These are phyloP conservation scores for Fomitopsis pulvina DNA, from an alignment of 768 basidiomycete species.

Conservation along the genomic window DNA sequence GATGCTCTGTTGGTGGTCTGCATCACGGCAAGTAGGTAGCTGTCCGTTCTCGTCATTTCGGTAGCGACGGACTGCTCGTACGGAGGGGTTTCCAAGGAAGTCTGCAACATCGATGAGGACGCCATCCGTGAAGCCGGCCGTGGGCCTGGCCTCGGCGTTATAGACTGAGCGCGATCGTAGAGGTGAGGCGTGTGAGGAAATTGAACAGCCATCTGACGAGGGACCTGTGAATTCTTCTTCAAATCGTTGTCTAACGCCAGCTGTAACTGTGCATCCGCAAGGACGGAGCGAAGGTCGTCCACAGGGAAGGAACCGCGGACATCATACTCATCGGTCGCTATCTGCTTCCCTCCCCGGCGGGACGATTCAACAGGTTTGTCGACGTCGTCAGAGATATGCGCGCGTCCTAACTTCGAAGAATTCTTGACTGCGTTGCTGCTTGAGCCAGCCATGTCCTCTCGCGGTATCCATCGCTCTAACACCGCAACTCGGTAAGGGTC, in stretches of 20 bases:
- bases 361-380: not conserved
- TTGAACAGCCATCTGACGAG: not conserved
- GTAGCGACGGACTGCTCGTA: not conserved
- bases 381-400: not conserved
- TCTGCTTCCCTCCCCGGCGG: not conserved
- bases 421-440: not conserved
- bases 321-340: not conserved
- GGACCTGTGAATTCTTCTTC: not conserved
- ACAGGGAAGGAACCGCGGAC: not conserved
- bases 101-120: not conserved
- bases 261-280: not conserved
- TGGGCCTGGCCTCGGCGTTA: not conserved
- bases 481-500: not conserved
- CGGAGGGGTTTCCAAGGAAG: not conserved
- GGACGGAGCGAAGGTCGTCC: not conserved
- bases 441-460: not conserved
- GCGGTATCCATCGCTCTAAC: not conserved
- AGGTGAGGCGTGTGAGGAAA: not conserved
- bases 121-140: not conserved
- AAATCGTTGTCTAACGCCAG: not conserved
- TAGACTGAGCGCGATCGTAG: not conserved
- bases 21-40: not conserved
- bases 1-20: not conserved
- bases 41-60: not conserved
- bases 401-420: not conserved